Percentiles rank a stretch among this genome's conserved stretches.
phyloP scores from a whole-genome alignment of 192 early-diverging fungal species.

The Allomyces javanicus region DNA sequence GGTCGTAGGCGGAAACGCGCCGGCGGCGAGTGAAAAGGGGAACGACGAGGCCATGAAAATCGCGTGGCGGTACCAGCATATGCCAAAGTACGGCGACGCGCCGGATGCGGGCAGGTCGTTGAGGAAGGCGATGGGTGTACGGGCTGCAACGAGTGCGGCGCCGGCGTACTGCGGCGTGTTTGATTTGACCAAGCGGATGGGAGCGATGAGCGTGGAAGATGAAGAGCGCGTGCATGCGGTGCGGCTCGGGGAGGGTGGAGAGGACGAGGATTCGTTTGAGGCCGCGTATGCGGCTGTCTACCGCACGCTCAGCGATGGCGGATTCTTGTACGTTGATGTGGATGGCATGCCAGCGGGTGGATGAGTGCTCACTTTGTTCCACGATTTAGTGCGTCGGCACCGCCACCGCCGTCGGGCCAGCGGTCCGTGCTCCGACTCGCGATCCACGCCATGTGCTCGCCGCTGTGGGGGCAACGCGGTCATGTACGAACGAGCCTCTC shows the following conservation, averaged over 20 bases:
- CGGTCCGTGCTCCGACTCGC: neutral
- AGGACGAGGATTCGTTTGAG: neutral
- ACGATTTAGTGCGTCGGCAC: neutral
- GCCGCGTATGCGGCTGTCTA: neutral
- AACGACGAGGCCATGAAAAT: slow-evolving; percentile 59
- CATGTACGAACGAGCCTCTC: neutral
- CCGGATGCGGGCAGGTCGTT: neutral
- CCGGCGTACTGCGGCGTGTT: neutral
- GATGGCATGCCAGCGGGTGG: neutral
- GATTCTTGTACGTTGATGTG: neutral
- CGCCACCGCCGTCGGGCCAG: neutral
- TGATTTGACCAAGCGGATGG: neutral
- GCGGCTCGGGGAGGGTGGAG: neutral
- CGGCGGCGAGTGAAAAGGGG: slow-evolving; percentile 3
- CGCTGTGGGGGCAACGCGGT: no score
- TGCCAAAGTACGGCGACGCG: slow-evolving; percentile 30
- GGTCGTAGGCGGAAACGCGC: neutral
- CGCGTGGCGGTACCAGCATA: slow-evolving; percentile 81
- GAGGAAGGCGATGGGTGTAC: neutral
- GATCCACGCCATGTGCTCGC: neutral
- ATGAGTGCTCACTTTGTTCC: neutral
- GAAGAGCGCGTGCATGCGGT: neutral
- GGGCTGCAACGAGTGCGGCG: neutral
- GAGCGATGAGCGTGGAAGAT: neutral
- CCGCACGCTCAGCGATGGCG: neutral